Evolutionary conservation across 129 eudicot genomes (phyloP), one percentile per base, ranked within the genome.

Genomic region (Solidago caesia): DNA sequence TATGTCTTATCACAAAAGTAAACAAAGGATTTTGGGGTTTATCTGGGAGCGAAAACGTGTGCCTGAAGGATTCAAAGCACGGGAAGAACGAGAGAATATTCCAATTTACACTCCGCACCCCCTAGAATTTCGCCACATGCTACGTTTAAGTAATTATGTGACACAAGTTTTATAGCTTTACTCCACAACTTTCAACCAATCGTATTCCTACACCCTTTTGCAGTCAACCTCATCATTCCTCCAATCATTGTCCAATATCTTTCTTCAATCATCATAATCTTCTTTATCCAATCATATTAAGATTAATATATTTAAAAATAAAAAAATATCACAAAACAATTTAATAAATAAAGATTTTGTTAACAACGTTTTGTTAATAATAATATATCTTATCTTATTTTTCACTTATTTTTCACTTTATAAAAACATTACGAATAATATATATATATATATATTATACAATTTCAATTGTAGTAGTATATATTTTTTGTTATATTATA

Each of bases 111-210:
- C 39, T 33, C 39, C 39, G 39, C 39, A 33, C 39, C 53, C 71
- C 78, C 78, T 39, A 15, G 10, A 74, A 74, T 11, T 48, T 64
- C 74, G 80, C 53, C 80, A 67, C 55, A 76, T 76, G 73, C 43
- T 16, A 67, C 67, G 80, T 76, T 67, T 76, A 55, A 76, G 80
- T 33, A 33, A 33, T 67, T 44, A 44, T 67, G 59, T 76, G 73
- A 76, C 74, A 56, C 67, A 75, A 67, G 39, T 63, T 76, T 76
- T 15, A 25, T 25, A 67, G 44, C 47, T 67, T 76, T 76, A 67
- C 73, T 76, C 80, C 65, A 64, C 79, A 44, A 43, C 16, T 71
- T 59, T 27, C 57, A 76, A 43, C 65, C 65, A 75, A 65, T 29
- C 72, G 11, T 45, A 44, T 73, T 73, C 29, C 14, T 42, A 73